A percentile compares a stretch with the other conserved stretches of the same genome.
phyloP scores from a whole-genome alignment of 2,329 filamentous ascomycete species.

The Drechmeria coniospora region DNA sequence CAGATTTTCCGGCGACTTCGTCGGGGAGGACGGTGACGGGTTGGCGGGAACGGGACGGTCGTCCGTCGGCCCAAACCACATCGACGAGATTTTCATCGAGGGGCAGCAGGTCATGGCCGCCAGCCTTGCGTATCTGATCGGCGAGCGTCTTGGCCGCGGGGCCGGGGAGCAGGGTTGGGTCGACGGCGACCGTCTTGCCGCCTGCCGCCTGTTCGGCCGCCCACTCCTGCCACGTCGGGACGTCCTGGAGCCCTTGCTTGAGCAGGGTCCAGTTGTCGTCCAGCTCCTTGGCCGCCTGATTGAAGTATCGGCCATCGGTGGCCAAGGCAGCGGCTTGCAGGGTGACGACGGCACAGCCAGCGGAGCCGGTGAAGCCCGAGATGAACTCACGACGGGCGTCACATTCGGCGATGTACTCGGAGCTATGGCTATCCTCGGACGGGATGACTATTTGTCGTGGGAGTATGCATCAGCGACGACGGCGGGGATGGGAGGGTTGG shows the following conservation, averaged over 20 bases:
- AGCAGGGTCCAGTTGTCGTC: conserved; percentile 83
- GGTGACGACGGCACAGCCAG: conserved; percentile 81
- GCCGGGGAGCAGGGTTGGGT: conserved; percentile 71
- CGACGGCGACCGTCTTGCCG: conserved; percentile 79
- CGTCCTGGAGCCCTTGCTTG: conserved; percentile 85
- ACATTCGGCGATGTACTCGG: conserved; percentile 94
- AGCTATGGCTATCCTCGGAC: conserved; percentile 93
- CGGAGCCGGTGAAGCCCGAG: conserved; percentile 86
- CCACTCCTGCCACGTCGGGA: conserved; percentile 98
- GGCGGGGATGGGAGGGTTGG: background rate
- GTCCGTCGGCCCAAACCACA: conserved; percentile 62
- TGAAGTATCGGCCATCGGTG: conserved; percentile 96
- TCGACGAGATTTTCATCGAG: conserved; percentile 80
- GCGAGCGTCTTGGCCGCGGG: conserved; percentile 50
- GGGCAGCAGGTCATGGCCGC: conserved; percentile 60
- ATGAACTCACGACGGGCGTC: conserved; percentile 86
- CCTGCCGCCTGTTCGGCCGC: conserved; percentile 70
- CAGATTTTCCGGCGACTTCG: conserved; percentile 68
- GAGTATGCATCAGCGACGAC: background rate
- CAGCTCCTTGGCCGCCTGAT: conserved; percentile 81
- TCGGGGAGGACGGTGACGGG: conserved; percentile 55
- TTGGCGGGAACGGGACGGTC: conserved; percentile 62
- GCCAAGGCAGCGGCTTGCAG: conserved; percentile 75
- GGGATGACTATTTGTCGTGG: conserved; percentile 56
- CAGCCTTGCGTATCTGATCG: conserved; percentile 76